Evolutionary conservation across 2,329 filamentous ascomycete species (phyloP), one percentile per base, ranked within the genome.

Genomic region (Huntiella bhutanensis): DNA sequence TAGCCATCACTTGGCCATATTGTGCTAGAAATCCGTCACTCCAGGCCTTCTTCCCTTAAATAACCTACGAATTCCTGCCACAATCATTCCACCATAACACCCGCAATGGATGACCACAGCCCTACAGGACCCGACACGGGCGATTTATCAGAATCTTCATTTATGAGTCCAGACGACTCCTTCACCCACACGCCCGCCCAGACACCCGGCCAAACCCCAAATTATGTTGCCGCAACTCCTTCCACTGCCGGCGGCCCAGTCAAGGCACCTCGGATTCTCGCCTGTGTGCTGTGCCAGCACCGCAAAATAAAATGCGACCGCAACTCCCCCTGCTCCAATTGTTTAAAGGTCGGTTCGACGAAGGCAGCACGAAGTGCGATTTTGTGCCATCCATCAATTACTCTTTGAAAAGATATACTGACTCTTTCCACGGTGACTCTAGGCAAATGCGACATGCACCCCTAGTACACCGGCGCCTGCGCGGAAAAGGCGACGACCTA

Each of bases 261-360:
- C 38, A 70, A 66, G 55, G 58, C 62, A 10, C 58, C 61, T 11
- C 61, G 69, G 53, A 64, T 72, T 41, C 59, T 73, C 48, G 69
- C 69, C 15, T 73, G 71, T 53, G 68, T 72, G 15, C 61, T 75
- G 34, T 76, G 72, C 55, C 72, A 76, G 55, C 69, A 71, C 54
- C 67, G 73, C 54, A 76, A 77, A 60, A 75, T 75, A 59, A 75
- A 73, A 57, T 77, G 73, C 58, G 71, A 76, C 54, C 66, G 72
- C 50, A 67, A 66, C 37, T 72, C 68, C 36, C 73, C 72, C 3
- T 76, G 72, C 54, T 68, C 71, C 49, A 75, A 76, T 53, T 76
- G 72, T 53, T 59, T 70, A 55, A 76, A 75, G 66, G 72, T 75
- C 42, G 54, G 57, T 39, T 43, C 17, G 13, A 7, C n/a, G 12